Base-by-base conservation (phyloP, 2,329 filamentous ascomycete genomes). In the Pseudomassariella vexata region DNA sequence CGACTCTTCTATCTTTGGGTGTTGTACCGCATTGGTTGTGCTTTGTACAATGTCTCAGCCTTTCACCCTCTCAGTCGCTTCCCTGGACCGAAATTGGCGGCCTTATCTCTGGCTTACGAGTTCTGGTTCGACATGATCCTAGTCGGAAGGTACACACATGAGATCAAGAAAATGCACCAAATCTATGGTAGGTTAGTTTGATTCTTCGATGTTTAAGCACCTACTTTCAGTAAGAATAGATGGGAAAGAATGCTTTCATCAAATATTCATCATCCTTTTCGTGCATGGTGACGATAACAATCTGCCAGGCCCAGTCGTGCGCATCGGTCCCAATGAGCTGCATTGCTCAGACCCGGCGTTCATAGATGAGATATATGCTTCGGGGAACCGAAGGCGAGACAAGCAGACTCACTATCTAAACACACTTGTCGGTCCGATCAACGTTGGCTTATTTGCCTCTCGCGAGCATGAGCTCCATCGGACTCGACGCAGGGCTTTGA, bases 291-390 rank as follows among this genome's bases (percentile, higher is more conserved):
- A n/a, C n/a, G n/a, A n/a, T n/a, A n/a, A n/a, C n/a, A n/a, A n/a
- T n/a, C n/a, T 15, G 4, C 17, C 20, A 38, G 36, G 37, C 2
- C 39, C 42, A 2, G 39, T 43, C 20, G 33, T 45, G 9, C 32
- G 42, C 2, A 44, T 45, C 25, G 41, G 38, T 22, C 42, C 40
- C 5, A 36, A 42, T 11, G 50, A 55, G 19, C 40, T 49, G 14
- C 42, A 45, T 25, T 40, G 38, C 29, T 38, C 33, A n/a, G 38
- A 44, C 15, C 32, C 38, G 0, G 38, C 36, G 29, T 63, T 65
- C 42, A 55, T 59, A 37, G 50, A 60, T 27, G 59, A 60, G 26
- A 41, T 66, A 16, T 65, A 60, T 39, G 47, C 55, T 9, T 48
- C 49, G 18, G 42, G 52, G 4, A 49, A 41, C 28, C 40, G 46